phyloP scores from a whole-genome alignment of 331 rosid genomes.

The Saraca asoca region DNA sequence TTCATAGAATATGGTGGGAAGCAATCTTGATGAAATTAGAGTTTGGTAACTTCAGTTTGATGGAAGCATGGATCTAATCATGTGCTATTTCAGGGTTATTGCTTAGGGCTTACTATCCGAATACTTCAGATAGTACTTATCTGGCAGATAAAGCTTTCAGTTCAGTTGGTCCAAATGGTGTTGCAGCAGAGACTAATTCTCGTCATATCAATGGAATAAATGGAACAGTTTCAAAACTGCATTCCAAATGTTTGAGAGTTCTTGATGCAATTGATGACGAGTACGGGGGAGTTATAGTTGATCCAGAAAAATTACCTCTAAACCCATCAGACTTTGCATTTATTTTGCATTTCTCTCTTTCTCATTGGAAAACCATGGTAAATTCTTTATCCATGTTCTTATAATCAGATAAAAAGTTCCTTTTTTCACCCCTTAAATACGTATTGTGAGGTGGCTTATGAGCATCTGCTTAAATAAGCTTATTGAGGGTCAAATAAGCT shows the following conservation, averaged over 20 bases:
- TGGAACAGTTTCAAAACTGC: conserved; percentile 47
- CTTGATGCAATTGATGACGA: conserved; percentile 83
- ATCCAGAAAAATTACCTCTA: conserved; percentile 62
- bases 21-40: not conserved
- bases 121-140: conserved; percentile 45
- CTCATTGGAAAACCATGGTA: conserved; percentile 75
- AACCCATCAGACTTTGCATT: conserved; percentile 54
- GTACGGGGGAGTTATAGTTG: conserved; percentile 81
- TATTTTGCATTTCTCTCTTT: conserved; percentile 66
- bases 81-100: conserved; percentile 49
- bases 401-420: not conserved
- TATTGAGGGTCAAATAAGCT: no score
- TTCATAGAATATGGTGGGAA: conserved; percentile 1
- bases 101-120: conserved; percentile 42
- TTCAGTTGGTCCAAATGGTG: conserved; percentile 47
- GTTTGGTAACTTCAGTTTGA: not conserved
- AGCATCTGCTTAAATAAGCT: no score
- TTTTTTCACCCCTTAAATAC: no score
- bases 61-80: not conserved
- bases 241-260: conserved; percentile 48
- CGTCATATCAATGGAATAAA: conserved; percentile 55
- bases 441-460: no score
- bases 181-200: conserved; percentile 42
- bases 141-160: conserved; percentile 43
- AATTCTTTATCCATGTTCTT: conserved; percentile 15